Evolutionary conservation across 257 asterid genomes (phyloP), one percentile per base, ranked within the genome.

Genomic region (Salvia rosmarinus): DNA sequence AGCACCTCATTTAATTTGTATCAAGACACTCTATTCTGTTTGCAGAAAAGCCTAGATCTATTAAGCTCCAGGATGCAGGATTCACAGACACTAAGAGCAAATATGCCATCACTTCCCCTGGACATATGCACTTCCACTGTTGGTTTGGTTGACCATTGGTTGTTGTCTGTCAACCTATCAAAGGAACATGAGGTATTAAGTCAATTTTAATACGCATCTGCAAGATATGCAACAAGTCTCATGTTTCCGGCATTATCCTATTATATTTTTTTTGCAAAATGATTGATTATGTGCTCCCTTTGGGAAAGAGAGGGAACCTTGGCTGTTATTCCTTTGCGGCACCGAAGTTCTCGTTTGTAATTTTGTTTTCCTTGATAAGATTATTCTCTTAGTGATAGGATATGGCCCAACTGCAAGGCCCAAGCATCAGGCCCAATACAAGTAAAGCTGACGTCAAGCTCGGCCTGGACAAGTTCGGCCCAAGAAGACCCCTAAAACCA

Each of bases 21-120:
- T 12, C 71, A 47, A 67, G 71, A 43, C 61, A 46, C 69, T 80
- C 72, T 40, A 34, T 79, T 80, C 58, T 49, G 73, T 68, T 34
- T 75, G 83, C 90, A 93, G 98, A 89, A 82, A 81, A 89, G 74
- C 71, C 73, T 81, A 69, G 84, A 84, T 58, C 72, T 72, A 17
- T 59, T 87, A 72, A 79, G 82, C 73, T 81, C 89, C 64, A 88
- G 91, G 79, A 70, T 80, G 71, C 85, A 78, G 80, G 93, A 87
- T 68, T 78, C 81, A 55, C 91, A 81, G 69, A 57, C 54, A 55
- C 79, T 87, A 75, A 82, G 78, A 70, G 75, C 73, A 66, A 75
- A 72, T 67, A 77, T 72, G 64, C 72, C 70, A 63, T 77, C 86
- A 39, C 78, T 56, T 67, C 62, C 66, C 59, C 59, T 58, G 74